A percentile compares a stretch with the other conserved stretches of the same genome.
Evolutionary conservation across 805 yeast species (phyloP).

Genomic region (Saturnispora quitensis): DNA sequence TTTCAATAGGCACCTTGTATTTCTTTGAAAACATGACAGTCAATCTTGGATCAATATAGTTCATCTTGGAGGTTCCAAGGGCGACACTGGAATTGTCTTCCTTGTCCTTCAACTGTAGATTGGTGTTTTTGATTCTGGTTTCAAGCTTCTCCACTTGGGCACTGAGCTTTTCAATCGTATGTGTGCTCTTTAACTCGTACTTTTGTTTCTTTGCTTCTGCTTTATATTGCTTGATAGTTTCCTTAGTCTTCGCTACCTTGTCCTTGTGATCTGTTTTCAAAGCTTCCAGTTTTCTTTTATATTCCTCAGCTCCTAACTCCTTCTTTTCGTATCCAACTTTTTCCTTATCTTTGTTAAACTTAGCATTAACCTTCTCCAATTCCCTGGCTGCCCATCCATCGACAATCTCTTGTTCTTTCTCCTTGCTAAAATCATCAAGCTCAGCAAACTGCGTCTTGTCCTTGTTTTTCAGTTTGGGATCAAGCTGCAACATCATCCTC

Average conservation of each 20-base stretch:
- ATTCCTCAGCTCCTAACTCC: constrained; percentile 42
- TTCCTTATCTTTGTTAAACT: constrained; percentile 70
- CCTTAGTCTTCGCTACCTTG: constrained; percentile 49
- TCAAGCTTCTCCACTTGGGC: constrained; percentile 65
- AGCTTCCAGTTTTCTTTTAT: constrained; percentile 39
- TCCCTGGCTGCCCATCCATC: constrained; percentile 54
- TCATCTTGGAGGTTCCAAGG: constrained; percentile 84
- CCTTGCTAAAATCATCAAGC: constrained; percentile 54
- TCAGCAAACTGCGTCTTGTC: constrained; percentile 57
- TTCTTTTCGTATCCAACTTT: constrained; percentile 54
- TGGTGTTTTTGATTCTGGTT: constrained; percentile 56
- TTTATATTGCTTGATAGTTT: constrained; percentile 39
- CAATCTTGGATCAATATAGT: constrained; percentile 90
- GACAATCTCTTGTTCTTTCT: constrained; percentile 53
- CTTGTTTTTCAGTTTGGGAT: constrained; percentile 40
- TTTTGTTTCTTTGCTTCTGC: constrained; percentile 52
- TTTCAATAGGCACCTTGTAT: constrained; percentile 83
- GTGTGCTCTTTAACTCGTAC: constrained; percentile 45
- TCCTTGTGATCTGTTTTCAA: constrained; percentile 45
- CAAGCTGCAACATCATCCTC: constrained; percentile 59
- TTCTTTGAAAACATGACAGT: constrained; percentile 84
- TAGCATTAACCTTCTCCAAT: constrained; percentile 51
- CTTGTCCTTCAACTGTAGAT: constrained; percentile 76
- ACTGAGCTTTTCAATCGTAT: constrained; percentile 58
- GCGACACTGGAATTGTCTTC: constrained; percentile 94